Conservation (phyloP, 1,139 yeast genomes). For the Candida sanyaensis region DNA sequence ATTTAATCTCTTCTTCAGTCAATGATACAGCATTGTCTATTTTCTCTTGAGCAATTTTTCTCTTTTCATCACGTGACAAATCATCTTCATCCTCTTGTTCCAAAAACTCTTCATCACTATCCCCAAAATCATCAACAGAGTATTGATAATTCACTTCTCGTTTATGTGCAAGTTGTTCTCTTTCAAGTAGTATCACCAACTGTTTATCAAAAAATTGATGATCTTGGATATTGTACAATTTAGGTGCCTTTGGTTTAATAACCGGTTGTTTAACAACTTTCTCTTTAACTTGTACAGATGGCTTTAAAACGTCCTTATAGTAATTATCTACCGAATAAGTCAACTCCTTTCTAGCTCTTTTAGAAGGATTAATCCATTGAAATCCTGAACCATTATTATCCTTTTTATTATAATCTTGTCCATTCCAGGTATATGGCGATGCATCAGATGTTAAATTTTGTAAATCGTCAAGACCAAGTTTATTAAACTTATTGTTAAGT, state of each 20-base stretch:
- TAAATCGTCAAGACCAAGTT: constrained; percentile 86
- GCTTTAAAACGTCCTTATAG: constrained; percentile 74
- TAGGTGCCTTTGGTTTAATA: constrained; percentile 59
- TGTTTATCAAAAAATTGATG: constrained; percentile 84
- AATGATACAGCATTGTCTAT: constrained; percentile 73
- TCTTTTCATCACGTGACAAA: constrained; percentile 42
- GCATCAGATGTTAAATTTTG: constrained; percentile 87
- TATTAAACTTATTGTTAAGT: constrained; percentile 76
- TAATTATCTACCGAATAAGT: constrained; percentile 87
- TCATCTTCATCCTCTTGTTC: constrained; percentile 48
- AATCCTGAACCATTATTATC: constrained; percentile 46
- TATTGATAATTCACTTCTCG: constrained; percentile 73
- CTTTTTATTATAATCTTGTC: constrained; percentile 83
- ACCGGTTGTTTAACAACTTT: constrained; percentile 14
- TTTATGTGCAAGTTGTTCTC: constrained; percentile 78
- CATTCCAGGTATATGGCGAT: constrained; percentile 97
- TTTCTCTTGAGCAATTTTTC: constrained; percentile 58
- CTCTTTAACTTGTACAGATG: constrained; percentile 11
- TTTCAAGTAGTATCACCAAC: constrained; percentile 64
- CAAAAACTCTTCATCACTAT: constrained; percentile 57
- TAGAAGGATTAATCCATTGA: constrained; percentile 84
- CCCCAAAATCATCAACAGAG: constrained; percentile 54
- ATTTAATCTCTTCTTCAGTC: constrained; percentile 70
- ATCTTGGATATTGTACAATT: constrained; percentile 71
- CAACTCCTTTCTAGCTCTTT: constrained; percentile 87